Percentiles rank a stretch among this genome's conserved stretches.
Conservation (phyloP, 2,329 filamentous ascomycete genomes). For the Fusarium siculi region DNA sequence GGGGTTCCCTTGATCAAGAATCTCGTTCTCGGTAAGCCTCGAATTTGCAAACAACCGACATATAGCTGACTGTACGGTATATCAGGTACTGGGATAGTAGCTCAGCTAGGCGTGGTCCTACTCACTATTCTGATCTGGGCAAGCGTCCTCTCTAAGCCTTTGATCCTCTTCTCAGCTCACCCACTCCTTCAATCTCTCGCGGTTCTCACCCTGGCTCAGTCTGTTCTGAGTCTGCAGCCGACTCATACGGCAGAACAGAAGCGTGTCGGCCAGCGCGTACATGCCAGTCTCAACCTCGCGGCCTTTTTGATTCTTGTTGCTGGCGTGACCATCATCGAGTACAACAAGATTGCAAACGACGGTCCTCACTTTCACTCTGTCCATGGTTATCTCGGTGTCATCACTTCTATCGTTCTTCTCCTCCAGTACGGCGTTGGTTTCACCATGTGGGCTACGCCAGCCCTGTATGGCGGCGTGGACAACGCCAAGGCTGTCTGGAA, state of each 20-base stretch:
- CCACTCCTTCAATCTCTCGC: slow-evolving; percentile 77
- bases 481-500: slow-evolving; percentile 88
- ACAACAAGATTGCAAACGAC: slow-evolving; percentile 80
- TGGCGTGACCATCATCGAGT: slow-evolving; percentile 78
- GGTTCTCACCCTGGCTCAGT: slow-evolving; percentile 80
- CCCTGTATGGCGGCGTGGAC: slow-evolving; percentile 80
- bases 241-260: slow-evolving; percentile 84
- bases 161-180: slow-evolving; percentile 89
- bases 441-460: slow-evolving; percentile 81
- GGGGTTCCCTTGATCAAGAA: slow-evolving; percentile 74
- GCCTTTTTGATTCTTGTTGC: slow-evolving; percentile 70
- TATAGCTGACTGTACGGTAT: slow-evolving; percentile 1
- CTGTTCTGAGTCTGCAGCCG: slow-evolving; percentile 86
- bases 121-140: slow-evolving; percentile 82
- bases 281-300: slow-evolving; percentile 76
- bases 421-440: slow-evolving; percentile 83
- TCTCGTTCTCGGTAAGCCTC: slow-evolving; percentile 73
- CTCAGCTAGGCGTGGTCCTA: slow-evolving; percentile 81
- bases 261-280: slow-evolving; percentile 65
- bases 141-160: slow-evolving; percentile 72
- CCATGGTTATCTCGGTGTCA: slow-evolving; percentile 85
- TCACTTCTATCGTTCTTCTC: slow-evolving; percentile 75
- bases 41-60: not conserved
- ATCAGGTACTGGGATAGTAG: slow-evolving; percentile 81
- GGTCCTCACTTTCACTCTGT: slow-evolving; percentile 80